Evolutionary conservation across 2,329 filamentous ascomycete genomes (phyloP).

Genomic region (Samsoniella hepiali): DNA sequence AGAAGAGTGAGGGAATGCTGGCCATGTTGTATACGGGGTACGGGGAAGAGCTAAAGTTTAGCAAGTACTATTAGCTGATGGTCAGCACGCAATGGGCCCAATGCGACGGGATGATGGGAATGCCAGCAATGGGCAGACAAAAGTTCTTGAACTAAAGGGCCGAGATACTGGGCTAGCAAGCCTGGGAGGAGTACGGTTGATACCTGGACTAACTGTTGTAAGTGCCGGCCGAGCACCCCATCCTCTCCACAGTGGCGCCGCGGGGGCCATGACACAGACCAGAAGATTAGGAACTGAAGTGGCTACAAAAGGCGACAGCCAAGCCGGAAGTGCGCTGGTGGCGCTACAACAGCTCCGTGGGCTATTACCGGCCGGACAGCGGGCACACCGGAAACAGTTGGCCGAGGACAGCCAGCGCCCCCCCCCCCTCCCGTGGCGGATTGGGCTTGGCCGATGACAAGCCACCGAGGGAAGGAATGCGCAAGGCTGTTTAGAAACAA

Average conservation of each 20-base stretch:
- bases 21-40: not conserved
- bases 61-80: not conserved
- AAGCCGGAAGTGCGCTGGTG: no score
- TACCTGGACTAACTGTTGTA: not conserved
- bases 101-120: not conserved
- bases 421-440: not conserved
- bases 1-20: not conserved
- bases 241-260: slow-evolving; percentile 8
- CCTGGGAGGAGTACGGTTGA: not conserved
- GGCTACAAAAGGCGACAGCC: not conserved
- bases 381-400: not conserved
- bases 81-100: not conserved
- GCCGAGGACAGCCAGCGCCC: not conserved
- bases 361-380: no score
- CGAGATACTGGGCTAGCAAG: not conserved
- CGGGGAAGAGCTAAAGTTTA: not conserved
- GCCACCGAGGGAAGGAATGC: not conserved
- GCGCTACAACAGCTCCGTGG: no score
- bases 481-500: not conserved
- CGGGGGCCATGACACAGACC: not conserved
- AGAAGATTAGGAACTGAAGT: not conserved
- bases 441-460: not conserved
- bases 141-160: not conserved
- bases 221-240: not conserved
- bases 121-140: not conserved